Base-by-base conservation (phyloP, 2,329 filamentous ascomycete species). In the Plenodomus biglobosus region DNA sequence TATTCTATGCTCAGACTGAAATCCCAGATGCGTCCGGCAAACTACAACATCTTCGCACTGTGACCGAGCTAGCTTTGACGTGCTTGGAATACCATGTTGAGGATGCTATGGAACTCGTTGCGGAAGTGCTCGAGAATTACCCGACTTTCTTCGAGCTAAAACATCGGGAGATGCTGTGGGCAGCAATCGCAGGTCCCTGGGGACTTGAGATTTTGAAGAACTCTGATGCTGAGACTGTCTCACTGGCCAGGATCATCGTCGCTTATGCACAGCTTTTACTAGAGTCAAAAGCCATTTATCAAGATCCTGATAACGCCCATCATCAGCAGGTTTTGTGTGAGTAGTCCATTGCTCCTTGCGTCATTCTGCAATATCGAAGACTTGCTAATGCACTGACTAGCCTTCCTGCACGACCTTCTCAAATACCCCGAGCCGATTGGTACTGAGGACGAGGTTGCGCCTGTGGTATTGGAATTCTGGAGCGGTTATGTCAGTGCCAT, bases 391-490 rank as follows among this genome's bases (percentile, higher is more conserved):
- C 4, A 13, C 21, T 1, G 10, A 42, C 18, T 24, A 71, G 68
- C 65, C 8, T 80, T 78, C 27, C 75, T 89, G n/a, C 83, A 81
- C 50, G 82, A 84, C 3, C 78, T 94, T 4, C 75, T 92, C 19
- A 79, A 79, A 17, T 81, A 84, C 11, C 76, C 83, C 11, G 88
- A 88, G 1, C 80, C 83, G 58, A 82, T 87, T 1, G 84, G 85
- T 1, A 81, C 81, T 3, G 88, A 92, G 46, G 87, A 94, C 61
- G 85, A 83, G 54, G 83, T 91, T 10, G 91, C 90, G 46, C 81
- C 88, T 0, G 82, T 84, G 1, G 83, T 85, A 1, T 78, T 92
- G 13, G 88, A 94, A 61, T 92, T 94, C 66, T 94, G 90, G 89
- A 86, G 83, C 16, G 85, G 83, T 1, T 90, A 86, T 65, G 82